Conservation (phyloP, 2,329 filamentous ascomycete genomes). For the Pseudocercospora vitis region DNA sequence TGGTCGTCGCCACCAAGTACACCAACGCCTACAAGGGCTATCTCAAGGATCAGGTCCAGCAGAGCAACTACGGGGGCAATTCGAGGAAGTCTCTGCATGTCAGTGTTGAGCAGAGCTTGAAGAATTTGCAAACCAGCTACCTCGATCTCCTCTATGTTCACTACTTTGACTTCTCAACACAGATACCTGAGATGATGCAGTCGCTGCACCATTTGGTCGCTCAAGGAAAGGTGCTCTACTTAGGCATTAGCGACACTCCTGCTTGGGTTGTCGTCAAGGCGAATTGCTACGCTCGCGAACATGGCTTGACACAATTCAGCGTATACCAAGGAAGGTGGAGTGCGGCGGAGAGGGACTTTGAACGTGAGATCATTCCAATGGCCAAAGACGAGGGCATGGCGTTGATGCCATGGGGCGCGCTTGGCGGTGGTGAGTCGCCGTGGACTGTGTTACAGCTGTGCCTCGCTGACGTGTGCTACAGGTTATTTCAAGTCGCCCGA, state of each 20-base stretch:
- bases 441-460: background rate
- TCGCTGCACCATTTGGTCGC: slow-evolving; percentile 61
- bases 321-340: slow-evolving; percentile 65
- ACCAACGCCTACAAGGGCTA: slow-evolving; percentile 28
- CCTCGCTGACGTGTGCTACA: background rate
- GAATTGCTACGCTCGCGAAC: slow-evolving; percentile 59
- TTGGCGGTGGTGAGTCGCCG: slow-evolving; percentile 30
- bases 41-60: slow-evolving; percentile 32
- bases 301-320: slow-evolving; percentile 67
- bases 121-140: slow-evolving; percentile 64
- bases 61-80: slow-evolving; percentile 59
- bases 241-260: slow-evolving; percentile 67
- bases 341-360: slow-evolving; percentile 47
- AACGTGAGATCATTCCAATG: slow-evolving; percentile 61
- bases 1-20: slow-evolving; percentile 58
- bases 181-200: slow-evolving; percentile 67
- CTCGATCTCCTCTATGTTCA: slow-evolving; percentile 55
- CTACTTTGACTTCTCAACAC: slow-evolving; percentile 38
- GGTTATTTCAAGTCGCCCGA: slow-evolving; percentile 18
- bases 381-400: slow-evolving; percentile 59
- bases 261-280: slow-evolving; percentile 50
- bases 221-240: slow-evolving; percentile 64
- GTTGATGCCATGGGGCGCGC: slow-evolving; percentile 57
- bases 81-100: slow-evolving; percentile 60
- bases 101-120: slow-evolving; percentile 41